Conservation (phyloP, 75 land plant species). For the Selaginella tamariscina region DNA sequence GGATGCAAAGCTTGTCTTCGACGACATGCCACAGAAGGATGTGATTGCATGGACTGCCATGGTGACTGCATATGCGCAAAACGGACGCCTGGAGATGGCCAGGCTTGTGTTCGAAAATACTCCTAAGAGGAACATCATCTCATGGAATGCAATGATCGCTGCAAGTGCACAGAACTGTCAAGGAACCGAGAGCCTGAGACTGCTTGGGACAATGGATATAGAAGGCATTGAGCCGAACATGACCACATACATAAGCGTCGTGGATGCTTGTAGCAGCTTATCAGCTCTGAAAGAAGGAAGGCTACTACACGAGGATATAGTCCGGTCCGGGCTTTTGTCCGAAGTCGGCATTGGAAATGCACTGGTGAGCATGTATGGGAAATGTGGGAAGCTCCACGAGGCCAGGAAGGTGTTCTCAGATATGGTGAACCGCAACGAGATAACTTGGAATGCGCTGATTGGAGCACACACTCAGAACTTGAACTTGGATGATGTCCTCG, state of each 20-base stretch:
- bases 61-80: background rate
- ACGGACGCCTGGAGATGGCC: background rate
- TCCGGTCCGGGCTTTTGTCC: constrained; percentile 7
- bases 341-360: constrained; percentile 6
- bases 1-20: background rate
- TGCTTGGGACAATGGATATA: background rate
- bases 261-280: constrained; percentile 24
- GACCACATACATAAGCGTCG: constrained; percentile 34
- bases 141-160: constrained; percentile 12
- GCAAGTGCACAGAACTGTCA: background rate
- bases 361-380: constrained; percentile 18
- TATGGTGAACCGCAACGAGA: background rate
- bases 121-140: background rate
- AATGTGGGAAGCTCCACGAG: constrained; percentile 18
- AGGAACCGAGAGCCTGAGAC: background rate
- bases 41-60: background rate
- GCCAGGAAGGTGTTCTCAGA: constrained; percentile 12
- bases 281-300: constrained; percentile 12
- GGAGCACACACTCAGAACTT: constrained; percentile 13
- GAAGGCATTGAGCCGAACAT: constrained; percentile 21
- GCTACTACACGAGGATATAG: constrained; percentile 2
- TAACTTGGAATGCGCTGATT: constrained; percentile 22
- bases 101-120: background rate
- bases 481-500: too few species aligned
- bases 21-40: background rate